Base-by-base conservation (phyloP, 441 rosid genomes). In the Omphalea diandra region DNA sequence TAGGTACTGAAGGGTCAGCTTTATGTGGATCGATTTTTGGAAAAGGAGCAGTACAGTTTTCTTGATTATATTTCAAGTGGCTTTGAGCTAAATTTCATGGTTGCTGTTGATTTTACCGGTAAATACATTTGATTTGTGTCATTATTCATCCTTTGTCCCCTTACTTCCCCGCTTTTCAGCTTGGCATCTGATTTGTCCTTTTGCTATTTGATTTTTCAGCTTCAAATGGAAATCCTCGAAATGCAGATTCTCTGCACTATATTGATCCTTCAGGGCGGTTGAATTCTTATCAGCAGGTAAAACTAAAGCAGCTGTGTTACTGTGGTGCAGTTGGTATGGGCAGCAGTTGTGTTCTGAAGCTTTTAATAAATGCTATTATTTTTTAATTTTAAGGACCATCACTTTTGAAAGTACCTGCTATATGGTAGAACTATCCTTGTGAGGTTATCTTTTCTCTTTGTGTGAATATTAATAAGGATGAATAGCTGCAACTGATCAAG, bases 101-200 rank as follows among this genome's bases (percentile, higher is more conserved):
- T 93, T 73, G 97, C 98, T 36, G 82, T 90, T 65, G 98, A 93
- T 80, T 93, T 93, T 73, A 93, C 98, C 12, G 95, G 98, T 88
- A 63, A 72, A 31, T 65, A 60, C 50, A 65, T 67, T 35, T 31
- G 6, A 49, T 29, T 12, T 65, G 11, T 65, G 24, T 40, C 14
- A 24, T 49, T 29, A 22, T 31, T 52, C 31, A 15, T 27, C 26
- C 1, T 5, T 64, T 11, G 27, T 44, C 58, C 32, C 44, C 32
- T 18, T 24, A 1, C 40, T 26, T 20, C 4, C 26, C 3, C 32
- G 7, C 11, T 1, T 32, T 54, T 41, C 43, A 20, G 60, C 38
- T 36, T 65, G 29, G 38, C 24, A 50, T 59, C 35, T 72, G 18
- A 47, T 36, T 38, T 29, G 55, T 18, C 0, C 20, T 47, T 11